Evolutionary conservation across 495 filamentous ascomycete species (phyloP), one percentile per base, ranked within the genome.

Genomic region (Lichina pygmaea): DNA sequence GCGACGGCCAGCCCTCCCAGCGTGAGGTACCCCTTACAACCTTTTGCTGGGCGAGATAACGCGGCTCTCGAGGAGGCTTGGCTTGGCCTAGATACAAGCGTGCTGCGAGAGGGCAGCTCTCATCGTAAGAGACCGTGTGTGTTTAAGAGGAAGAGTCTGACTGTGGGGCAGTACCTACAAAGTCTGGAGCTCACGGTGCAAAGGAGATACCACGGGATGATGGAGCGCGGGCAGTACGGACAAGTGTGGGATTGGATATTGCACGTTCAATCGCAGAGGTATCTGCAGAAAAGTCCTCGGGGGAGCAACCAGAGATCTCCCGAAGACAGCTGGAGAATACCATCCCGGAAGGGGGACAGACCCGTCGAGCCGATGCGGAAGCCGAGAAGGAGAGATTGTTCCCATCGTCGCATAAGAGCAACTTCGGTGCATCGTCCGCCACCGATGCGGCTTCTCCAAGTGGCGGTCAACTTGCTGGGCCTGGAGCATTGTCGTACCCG

Each of bases 11-110:
- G 70, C 36, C 63, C 63, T 41, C 56, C 65, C 11, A 53, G 55
- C 15, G 57, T 67, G 17, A 72, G 68, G 46, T 61, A 66, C 30
- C 68, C 74, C 30, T 71, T 80, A 1, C 70, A 75, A n/a, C 82
- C 82, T 3, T 91, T 86, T 55, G 77, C 80, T 0, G 67, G 68
- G 0, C 70, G 67, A 41, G 82, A 91, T 57, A 84, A 82, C 50
- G 61, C 67, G 37, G 72, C 72, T 6, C 61, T 91, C 11, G 81
- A 89, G 53, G 62, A 72, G 37, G 72, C 80, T 33, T 91, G 83
- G 77, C 58, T 66, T 13, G 59, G 63, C 13, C 58, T 82, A 39
- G 51, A 54, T 11, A 62, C 65, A 0, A 62, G 62, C 17, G 54
- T 60, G 48, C 53, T 56, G 43, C 64, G 47, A 50, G 43, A 53